These are phyloP conservation scores for Erythrophleum fordii DNA, from an alignment of 306 rosid genomes.

Conservation along the genomic window DNA sequence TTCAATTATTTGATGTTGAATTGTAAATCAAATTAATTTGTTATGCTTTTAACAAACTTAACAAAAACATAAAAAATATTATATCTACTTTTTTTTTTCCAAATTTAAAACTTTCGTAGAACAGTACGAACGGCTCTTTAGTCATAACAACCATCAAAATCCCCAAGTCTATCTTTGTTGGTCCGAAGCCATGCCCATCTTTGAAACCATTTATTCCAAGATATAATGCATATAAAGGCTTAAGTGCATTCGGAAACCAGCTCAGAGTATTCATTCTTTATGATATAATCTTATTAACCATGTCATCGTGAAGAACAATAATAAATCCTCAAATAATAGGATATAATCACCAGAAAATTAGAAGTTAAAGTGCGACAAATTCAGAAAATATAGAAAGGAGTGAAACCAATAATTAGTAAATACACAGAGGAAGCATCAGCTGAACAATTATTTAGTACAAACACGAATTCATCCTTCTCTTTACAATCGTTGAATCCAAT, in stretches of 20 bases:
- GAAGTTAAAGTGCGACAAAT: background rate
- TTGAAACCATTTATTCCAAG: no score
- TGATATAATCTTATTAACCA: no score
- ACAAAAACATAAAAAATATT: no score
- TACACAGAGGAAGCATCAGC: background rate
- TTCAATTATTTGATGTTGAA: no score
- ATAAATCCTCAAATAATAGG: background rate
- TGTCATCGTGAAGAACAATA: background rate
- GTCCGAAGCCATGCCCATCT: no score
- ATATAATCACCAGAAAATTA: background rate
- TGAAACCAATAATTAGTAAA: background rate
- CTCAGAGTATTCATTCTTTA: background rate
- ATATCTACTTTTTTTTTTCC: no score
- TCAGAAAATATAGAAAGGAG: background rate
- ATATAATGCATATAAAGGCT: no score
- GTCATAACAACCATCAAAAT: background rate
- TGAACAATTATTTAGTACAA: background rate
- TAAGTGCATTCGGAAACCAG: background rate
- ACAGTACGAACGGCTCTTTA: no score
- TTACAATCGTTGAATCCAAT: background rate
- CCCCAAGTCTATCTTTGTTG: no score
- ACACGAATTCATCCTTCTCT: background rate
- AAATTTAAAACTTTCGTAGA: no score
- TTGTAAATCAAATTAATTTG: no score
- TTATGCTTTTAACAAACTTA: no score